Evolutionary conservation across 1,284 basidiomycete genomes (phyloP).

Genomic region (Ceratobasidium sp.): DNA sequence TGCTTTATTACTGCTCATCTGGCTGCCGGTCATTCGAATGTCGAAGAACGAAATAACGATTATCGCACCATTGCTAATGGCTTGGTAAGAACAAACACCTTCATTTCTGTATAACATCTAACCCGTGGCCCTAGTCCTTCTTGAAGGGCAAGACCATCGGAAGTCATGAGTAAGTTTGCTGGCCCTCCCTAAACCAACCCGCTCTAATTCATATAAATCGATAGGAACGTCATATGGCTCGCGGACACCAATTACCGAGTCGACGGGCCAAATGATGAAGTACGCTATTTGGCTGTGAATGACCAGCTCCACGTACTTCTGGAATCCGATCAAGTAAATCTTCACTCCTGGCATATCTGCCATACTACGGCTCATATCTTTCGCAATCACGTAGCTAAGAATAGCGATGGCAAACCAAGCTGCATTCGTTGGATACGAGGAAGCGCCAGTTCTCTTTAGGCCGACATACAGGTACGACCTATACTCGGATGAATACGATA

Average conservation of each 20-base stretch:
- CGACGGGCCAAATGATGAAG: conserved; percentile 81
- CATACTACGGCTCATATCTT: conserved; percentile 1
- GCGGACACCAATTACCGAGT: conserved; percentile 97
- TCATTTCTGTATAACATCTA: background rate
- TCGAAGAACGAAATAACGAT: conserved; percentile 91
- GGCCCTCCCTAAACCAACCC: background rate
- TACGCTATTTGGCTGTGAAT: conserved; percentile 65
- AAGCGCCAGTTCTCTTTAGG: conserved; percentile 85
- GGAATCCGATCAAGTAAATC: conserved; percentile 78
- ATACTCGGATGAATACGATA: conserved; percentile 87
- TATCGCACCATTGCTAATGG: conserved; percentile 86
- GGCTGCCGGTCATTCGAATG: conserved; percentile 89
- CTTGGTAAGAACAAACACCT: conserved; percentile 64
- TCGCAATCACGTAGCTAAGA: conserved; percentile 60
- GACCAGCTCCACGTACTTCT: conserved; percentile 77
- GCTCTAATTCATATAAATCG: background rate
- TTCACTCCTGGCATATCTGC: background rate
- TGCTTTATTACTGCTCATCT: conserved; percentile 97
- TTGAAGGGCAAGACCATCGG: conserved; percentile 77
- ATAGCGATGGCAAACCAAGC: conserved; percentile 70
- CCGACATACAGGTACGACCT: conserved; percentile 91
- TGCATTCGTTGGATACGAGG: conserved; percentile 85
- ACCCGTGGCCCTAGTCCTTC: conserved; percentile 15
- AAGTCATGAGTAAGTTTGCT: conserved; percentile 78
- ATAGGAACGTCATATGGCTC: conserved; percentile 87